A percentile compares a stretch with the other conserved stretches of the same genome.
These are phyloP conservation scores for Perkinsus olseni DNA, from an alignment of 169 alveolate genomes.

Conservation along the genomic window DNA sequence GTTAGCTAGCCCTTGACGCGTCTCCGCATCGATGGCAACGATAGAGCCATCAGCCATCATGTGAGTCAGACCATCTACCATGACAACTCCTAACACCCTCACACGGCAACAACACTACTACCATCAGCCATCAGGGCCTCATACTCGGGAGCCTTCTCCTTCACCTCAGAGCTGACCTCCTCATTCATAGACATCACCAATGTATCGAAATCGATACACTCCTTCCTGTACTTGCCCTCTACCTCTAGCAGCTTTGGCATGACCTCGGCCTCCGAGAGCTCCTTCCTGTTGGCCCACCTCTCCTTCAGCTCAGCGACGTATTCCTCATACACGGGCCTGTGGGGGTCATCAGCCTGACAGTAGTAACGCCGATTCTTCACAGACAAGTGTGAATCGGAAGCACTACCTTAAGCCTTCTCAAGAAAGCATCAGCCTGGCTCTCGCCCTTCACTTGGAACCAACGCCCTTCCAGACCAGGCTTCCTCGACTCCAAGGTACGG, in stretches of 20 bases:
- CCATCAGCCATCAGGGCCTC: neutral
- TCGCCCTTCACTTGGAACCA: constrained; percentile 36
- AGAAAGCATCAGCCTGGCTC: constrained; percentile 33
- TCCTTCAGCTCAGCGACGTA: constrained; percentile 33
- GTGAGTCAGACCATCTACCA: neutral
- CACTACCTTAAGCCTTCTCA: constrained; percentile 26
- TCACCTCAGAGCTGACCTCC: neutral
- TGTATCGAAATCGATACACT: neutral
- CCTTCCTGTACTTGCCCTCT: constrained; percentile 4
- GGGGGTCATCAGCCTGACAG: constrained; percentile 26
- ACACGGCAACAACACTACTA: no score
- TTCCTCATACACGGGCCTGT: constrained; percentile 18
- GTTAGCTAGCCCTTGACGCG: neutral
- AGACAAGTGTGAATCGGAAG: neutral
- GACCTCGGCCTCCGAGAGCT: constrained; percentile 8
- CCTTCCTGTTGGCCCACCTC: constrained; percentile 17
- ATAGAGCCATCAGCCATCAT: neutral
- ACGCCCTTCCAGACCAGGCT: constrained; percentile 12
- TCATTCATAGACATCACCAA: neutral
- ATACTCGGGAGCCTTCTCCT: neutral
- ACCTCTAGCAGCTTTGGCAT: neutral
- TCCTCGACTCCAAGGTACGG: constrained; percentile 20
- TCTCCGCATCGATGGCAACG: neutral
- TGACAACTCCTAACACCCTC: no score
- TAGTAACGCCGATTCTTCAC: no score